Evolutionary conservation across 2,329 filamentous ascomycete species (phyloP).

Genomic region (Bertia moriformis): DNA sequence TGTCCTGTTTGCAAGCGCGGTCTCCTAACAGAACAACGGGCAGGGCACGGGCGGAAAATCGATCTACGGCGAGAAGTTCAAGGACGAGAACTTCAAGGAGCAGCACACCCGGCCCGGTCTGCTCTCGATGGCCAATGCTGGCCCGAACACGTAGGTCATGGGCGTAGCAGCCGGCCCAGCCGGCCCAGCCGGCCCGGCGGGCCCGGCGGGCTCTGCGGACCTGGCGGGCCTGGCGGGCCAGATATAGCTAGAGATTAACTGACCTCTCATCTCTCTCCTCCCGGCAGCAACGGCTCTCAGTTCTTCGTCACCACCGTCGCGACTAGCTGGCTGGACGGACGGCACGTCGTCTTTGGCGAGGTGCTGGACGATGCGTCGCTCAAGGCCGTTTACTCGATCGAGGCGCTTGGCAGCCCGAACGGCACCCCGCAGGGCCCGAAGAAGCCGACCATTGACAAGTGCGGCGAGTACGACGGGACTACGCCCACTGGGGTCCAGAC

Average conservation of each 20-base stretch:
- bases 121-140: constrained; percentile 90
- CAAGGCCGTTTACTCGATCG: constrained; percentile 42
- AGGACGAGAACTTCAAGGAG: constrained; percentile 76
- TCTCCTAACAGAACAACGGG: too few species aligned
- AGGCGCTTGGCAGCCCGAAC: constrained; percentile 40
- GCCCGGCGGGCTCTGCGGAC: too few species aligned
- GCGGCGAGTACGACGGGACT: too few species aligned
- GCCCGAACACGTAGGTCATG: constrained; percentile 69
- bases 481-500: too few species aligned
- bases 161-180: too few species aligned
- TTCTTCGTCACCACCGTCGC: constrained; percentile 94
- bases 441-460: constrained; percentile 41
- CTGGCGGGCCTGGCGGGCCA: too few species aligned
- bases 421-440: constrained; percentile 40
- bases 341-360: constrained; percentile 76
- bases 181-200: too few species aligned
- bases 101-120: constrained; percentile 65
- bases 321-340: constrained; percentile 72
- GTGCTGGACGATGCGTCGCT: constrained; percentile 37
- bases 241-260: too few species aligned
- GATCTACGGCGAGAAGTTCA: constrained; percentile 90
- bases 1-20: constrained; percentile 7
- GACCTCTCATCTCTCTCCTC: constrained; percentile 9
- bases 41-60: constrained; percentile 83
- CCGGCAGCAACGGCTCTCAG: constrained; percentile 79